Percentiles rank a stretch among this genome's conserved stretches.
Conservation (phyloP, 2,329 filamentous ascomycete species). For the Aspergillus fructus region DNA sequence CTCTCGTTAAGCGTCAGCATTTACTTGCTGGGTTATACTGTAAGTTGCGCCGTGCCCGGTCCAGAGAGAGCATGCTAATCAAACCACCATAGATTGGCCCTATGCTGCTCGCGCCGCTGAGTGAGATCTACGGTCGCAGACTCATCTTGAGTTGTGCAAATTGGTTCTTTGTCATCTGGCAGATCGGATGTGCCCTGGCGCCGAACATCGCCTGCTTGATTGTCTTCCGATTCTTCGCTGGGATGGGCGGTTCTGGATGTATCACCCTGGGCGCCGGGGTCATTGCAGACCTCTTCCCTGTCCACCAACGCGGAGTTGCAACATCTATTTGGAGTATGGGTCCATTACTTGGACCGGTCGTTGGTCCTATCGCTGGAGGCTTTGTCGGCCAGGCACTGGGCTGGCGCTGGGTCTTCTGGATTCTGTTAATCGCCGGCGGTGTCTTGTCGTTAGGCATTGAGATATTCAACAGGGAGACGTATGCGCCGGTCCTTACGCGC, state of each 20-base stretch:
- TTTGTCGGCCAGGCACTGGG: constrained; percentile 41
- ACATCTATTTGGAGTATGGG: constrained; percentile 46
- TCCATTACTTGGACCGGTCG: constrained; percentile 31
- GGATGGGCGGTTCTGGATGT: constrained; percentile 37
- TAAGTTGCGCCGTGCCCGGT: constrained; percentile 10
- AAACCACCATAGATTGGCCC: constrained; percentile 48
- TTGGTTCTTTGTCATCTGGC: constrained; percentile 58
- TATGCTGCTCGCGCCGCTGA: constrained; percentile 63
- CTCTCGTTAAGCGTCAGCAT: constrained; percentile 33
- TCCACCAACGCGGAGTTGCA: constrained; percentile 43
- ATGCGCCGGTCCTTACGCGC: constrained; percentile 25
- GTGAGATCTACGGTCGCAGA: constrained; percentile 64
- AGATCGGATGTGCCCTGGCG: constrained; percentile 58
- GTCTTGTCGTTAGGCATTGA: constrained; percentile 28
- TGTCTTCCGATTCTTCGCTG: constrained; percentile 64
- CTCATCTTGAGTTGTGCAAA: constrained; percentile 61
- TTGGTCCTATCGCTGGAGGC: constrained; percentile 40
- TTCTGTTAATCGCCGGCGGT: constrained; percentile 40
- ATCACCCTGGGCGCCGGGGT: constrained; percentile 47
- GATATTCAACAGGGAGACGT: constrained; percentile 25
- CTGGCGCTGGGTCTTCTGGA: constrained; percentile 52
- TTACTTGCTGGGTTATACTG: constrained; percentile 30
- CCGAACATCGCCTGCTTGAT: constrained; percentile 60
- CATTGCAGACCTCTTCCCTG: constrained; percentile 46
- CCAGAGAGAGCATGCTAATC: background rate